These are phyloP conservation scores for Kodamaea plutei DNA, from an alignment of 1,139 yeast species.

Conservation along the genomic window DNA sequence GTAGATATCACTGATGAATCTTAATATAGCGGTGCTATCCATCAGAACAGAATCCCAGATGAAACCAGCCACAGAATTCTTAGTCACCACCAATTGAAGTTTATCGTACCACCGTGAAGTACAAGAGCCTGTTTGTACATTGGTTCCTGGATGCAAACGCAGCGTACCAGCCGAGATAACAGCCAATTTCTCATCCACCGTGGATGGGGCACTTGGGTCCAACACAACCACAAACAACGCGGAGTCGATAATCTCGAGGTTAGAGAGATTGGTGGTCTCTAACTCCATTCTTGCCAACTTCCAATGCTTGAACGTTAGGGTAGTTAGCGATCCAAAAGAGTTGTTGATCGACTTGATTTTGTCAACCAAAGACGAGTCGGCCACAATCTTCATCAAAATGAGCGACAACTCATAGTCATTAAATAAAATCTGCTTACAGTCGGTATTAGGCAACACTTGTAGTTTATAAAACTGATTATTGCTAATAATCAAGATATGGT, in stretches of 20 bases:
- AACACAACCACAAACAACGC: conserved; percentile 67
- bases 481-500: conserved; percentile 55
- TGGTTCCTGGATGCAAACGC: conserved; percentile 45
- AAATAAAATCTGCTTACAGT: conserved; percentile 38
- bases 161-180: conserved; percentile 67
- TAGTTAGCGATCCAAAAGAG: conserved; percentile 67
- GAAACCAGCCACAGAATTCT: conserved; percentile 69
- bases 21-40: conserved; percentile 71
- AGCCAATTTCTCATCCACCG: conserved; percentile 45
- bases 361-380: conserved; percentile 37
- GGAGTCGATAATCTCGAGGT: conserved; percentile 50
- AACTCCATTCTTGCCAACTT: conserved; percentile 51
- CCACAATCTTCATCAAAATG: conserved; percentile 47
- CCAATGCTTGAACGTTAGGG: conserved; percentile 66
- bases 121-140: conserved; percentile 70
- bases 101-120: conserved; percentile 80
- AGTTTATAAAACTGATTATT: conserved; percentile 60
- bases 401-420: conserved; percentile 53
- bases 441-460: conserved; percentile 47
- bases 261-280: conserved; percentile 39
- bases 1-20: conserved; percentile 71
- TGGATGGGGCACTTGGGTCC: conserved; percentile 49
- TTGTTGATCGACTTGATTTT: conserved; percentile 43
- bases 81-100: conserved; percentile 62
- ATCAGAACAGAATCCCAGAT: conserved; percentile 74